Evolutionary conservation across 2,329 filamentous ascomycete genomes (phyloP).

Genomic region (Sclerotinia minor): DNA sequence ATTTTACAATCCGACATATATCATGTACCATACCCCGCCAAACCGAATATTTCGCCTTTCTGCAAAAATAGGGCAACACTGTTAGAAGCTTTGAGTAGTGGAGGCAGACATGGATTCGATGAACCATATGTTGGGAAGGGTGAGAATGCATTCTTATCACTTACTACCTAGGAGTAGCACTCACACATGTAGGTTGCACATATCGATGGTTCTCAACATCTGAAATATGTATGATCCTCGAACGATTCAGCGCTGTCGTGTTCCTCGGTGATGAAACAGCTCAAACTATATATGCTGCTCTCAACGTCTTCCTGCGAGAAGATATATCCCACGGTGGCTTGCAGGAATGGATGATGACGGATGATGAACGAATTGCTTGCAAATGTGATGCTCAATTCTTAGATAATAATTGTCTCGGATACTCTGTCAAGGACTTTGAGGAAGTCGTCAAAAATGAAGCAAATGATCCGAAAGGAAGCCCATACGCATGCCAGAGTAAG

Average conservation of each 20-base stretch:
- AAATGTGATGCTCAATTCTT: constrained; percentile 47
- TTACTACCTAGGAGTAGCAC: neutral
- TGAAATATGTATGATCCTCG: constrained; percentile 49
- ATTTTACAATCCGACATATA: constrained; percentile 34
- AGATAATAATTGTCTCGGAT: constrained; percentile 40
- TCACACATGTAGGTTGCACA: constrained; percentile 41
- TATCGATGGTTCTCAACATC: constrained; percentile 47
- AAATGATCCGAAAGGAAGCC: constrained; percentile 25
- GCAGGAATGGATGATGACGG: constrained; percentile 44
- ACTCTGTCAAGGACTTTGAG: constrained; percentile 34
- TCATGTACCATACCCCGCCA: constrained; percentile 28
- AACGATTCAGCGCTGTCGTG: constrained; percentile 45
- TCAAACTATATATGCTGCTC: constrained; percentile 46
- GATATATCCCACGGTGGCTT: constrained; percentile 45
- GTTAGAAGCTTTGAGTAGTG: constrained; percentile 46
- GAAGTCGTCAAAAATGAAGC: constrained; percentile 31
- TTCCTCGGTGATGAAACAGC: constrained; percentile 47
- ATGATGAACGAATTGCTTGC: constrained; percentile 41
- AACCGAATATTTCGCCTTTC: constrained; percentile 30
- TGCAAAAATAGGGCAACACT: constrained; percentile 40
- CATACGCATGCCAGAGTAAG: constrained; percentile 32
- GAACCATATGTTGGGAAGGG: constrained; percentile 42
- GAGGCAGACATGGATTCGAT: constrained; percentile 46
- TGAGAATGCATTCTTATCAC: neutral
- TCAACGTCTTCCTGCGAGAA: constrained; percentile 48